phyloP scores from a whole-genome alignment of 345 rosid species.

The Lumnitzera littorea region DNA sequence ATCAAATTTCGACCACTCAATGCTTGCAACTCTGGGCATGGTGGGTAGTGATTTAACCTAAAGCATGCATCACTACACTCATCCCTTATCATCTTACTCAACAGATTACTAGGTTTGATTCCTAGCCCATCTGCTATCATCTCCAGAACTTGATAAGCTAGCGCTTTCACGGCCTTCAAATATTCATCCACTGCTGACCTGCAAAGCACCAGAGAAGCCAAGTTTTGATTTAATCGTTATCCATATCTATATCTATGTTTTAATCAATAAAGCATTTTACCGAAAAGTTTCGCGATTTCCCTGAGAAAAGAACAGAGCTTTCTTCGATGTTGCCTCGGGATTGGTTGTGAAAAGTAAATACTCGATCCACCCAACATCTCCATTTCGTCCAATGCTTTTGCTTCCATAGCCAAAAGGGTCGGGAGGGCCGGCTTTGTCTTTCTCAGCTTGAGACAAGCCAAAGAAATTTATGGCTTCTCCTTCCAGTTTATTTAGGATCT shows the following conservation, averaged over 20 bases:
- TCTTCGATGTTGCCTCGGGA: conserved; percentile 16
- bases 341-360: conserved; percentile 51
- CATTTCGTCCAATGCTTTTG: conserved; percentile 57
- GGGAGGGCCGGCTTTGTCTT: conserved; percentile 61
- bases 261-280: conserved; percentile 17
- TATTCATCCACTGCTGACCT: conserved; percentile 23
- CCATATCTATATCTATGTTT: not conserved
- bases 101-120: conserved; percentile 19
- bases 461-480: conserved; percentile 51
- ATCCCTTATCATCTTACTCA: conserved; percentile 22
- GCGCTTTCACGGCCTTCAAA: conserved; percentile 21
- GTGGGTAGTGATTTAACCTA: conserved; percentile 51
- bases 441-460: conserved; percentile 49
- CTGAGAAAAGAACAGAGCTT: conserved; percentile 23
- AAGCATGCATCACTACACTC: conserved; percentile 43
- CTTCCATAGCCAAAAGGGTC: conserved; percentile 72
- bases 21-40: conserved; percentile 32
- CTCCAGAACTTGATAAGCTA: conserved; percentile 21
- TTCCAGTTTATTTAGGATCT: conserved; percentile 40
- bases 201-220: not conserved
- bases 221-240: not conserved
- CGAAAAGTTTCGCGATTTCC: conserved; percentile 38
- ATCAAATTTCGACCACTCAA: conserved; percentile 29
- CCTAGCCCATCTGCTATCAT: conserved; percentile 27
- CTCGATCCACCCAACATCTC: conserved; percentile 83